Evolutionary conservation across 2,329 filamentous ascomycete genomes (phyloP).

Genomic region (Aspergillus sp.): DNA sequence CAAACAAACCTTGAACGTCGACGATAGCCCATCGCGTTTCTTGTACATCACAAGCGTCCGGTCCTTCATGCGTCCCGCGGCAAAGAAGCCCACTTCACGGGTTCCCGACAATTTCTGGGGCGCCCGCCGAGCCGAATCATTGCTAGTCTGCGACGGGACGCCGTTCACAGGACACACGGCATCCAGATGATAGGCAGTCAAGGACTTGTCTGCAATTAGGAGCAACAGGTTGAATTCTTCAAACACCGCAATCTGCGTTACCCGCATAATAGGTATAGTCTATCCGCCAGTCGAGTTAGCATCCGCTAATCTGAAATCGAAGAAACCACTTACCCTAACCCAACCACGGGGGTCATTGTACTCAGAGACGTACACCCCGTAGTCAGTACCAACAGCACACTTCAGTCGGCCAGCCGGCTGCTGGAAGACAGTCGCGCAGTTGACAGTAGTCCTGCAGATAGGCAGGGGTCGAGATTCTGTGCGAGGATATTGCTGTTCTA

Average conservation of each 20-base stretch:
- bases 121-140: constrained; percentile 70
- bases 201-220: constrained; percentile 78
- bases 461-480: constrained; percentile 59
- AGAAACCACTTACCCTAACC: constrained; percentile 59
- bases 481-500: constrained; percentile 62
- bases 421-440: constrained; percentile 86
- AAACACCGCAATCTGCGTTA: constrained; percentile 87
- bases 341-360: constrained; percentile 83
- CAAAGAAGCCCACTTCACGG: constrained; percentile 94
- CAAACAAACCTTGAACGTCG: constrained; percentile 62
- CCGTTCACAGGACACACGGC: constrained; percentile 55
- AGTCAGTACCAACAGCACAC: constrained; percentile 90
- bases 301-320: constrained; percentile 12
- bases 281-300: constrained; percentile 35
- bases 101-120: constrained; percentile 80
- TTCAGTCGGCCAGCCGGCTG: constrained; percentile 72
- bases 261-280: constrained; percentile 65
- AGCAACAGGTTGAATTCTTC: constrained; percentile 93
- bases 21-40: constrained; percentile 83
- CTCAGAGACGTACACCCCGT: constrained; percentile 83
- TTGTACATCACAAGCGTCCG: constrained; percentile 93
- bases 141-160: constrained; percentile 41
- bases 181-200: constrained; percentile 91
- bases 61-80: constrained; percentile 94
- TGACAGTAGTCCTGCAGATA: constrained; percentile 76